Evolutionary conservation across 2,329 filamentous ascomycete genomes (phyloP).

Genomic region (Claviceps purpurea): DNA sequence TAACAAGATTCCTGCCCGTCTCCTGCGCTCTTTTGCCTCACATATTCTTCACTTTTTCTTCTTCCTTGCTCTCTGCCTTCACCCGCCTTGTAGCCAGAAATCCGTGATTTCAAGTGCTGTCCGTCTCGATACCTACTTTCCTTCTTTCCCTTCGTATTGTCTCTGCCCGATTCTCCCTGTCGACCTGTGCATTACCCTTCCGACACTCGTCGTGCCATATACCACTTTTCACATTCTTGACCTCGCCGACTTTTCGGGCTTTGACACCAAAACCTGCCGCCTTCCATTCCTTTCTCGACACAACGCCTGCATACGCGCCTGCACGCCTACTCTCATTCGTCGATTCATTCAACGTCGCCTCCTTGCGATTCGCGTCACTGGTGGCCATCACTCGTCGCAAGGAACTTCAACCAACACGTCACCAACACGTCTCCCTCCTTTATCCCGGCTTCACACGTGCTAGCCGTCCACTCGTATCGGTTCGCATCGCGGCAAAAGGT

Average conservation of each 20-base stretch:
- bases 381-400: constrained; percentile 2
- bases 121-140: background rate
- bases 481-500: background rate
- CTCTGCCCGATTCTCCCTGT: background rate
- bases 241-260: background rate
- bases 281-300: constrained; percentile 4
- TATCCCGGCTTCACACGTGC: background rate
- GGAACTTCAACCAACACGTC: background rate
- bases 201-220: background rate
- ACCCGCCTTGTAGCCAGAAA: background rate
- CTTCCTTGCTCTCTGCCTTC: background rate
- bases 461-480: background rate
- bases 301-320: background rate
- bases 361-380: constrained; percentile 1
- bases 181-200: background rate
- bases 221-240: constrained; percentile 5
- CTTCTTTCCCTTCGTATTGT: background rate
- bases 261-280: background rate
- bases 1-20: background rate
- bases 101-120: background rate
- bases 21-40: background rate
- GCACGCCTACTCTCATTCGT: background rate
- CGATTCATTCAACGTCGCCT: background rate
- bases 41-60: background rate
- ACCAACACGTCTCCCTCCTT: background rate